phyloP scores from a whole-genome alignment of 2,329 filamentous ascomycete species.

The Calonectria ilicicola region DNA sequence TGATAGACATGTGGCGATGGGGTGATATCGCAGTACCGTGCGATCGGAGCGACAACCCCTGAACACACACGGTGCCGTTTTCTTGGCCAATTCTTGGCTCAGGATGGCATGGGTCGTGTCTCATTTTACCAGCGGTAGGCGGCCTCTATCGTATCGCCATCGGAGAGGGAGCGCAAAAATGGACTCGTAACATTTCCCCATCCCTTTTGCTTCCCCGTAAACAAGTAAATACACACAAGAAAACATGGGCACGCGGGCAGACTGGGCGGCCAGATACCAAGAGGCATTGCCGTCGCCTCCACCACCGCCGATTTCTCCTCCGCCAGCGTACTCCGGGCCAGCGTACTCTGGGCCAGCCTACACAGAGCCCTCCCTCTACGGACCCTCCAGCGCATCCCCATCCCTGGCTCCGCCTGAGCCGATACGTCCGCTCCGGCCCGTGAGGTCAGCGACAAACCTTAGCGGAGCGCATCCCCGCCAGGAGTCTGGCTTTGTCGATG shows the following conservation, averaged over 20 bases:
- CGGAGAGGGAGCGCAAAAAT: not conserved
- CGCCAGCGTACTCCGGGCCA: not conserved
- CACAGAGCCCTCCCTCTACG: too few species aligned
- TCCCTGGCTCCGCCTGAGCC: constrained; percentile 33
- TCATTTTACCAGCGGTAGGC: constrained; percentile 7
- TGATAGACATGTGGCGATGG: not conserved
- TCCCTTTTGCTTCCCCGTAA: not conserved
- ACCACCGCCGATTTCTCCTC: constrained; percentile 14
- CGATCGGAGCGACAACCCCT: constrained; percentile 6
- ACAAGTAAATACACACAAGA: not conserved
- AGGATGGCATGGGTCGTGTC: constrained; percentile 2
- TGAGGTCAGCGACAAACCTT: constrained; percentile 41
- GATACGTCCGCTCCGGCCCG: constrained; percentile 37
- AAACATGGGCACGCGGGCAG: constrained; percentile 17
- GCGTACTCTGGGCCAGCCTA: not conserved
- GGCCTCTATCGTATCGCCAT: constrained; percentile 26
- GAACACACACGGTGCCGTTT: constrained; percentile 23
- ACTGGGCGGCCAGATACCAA: constrained; percentile 30
- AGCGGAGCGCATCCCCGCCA: constrained; percentile 37
- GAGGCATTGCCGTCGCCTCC: constrained; percentile 22
- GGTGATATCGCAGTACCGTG: constrained; percentile 7
- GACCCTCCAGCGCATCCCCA: constrained; percentile 11
- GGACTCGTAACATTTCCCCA: not conserved
- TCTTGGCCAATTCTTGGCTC: constrained; percentile 6
- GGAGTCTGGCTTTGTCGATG: constrained; percentile 35